A percentile compares a stretch with the other conserved stretches of the same genome.
These are phyloP conservation scores for Pyrrhoderma lamaoense DNA, from an alignment of 1,284 basidiomycete species.

Conservation along the genomic window DNA sequence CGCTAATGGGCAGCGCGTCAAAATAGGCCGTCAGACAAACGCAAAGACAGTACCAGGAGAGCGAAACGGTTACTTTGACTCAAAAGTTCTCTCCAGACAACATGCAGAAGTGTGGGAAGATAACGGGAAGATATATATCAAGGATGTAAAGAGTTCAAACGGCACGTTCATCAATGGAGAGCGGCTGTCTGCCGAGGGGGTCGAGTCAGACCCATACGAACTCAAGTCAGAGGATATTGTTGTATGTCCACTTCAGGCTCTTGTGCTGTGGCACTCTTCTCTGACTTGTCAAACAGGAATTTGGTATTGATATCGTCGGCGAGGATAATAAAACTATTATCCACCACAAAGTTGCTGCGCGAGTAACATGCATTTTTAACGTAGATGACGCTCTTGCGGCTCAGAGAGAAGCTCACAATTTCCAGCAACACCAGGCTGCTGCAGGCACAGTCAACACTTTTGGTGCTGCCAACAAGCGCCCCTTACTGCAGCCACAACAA, in stretches of 20 bases:
- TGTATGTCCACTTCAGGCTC: slow-evolving; percentile 35
- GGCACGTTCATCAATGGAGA: slow-evolving; percentile 98
- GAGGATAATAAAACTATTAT: slow-evolving; percentile 98
- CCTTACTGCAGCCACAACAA: slow-evolving; percentile 50
- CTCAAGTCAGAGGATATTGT: slow-evolving; percentile 93
- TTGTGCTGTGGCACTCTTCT: slow-evolving; percentile 1
- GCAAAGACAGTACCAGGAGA: slow-evolving; percentile 93
- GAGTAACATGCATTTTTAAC: slow-evolving; percentile 82
- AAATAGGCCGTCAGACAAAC: slow-evolving; percentile 98
- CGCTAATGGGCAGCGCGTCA: slow-evolving; percentile 63
- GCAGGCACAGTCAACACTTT: slow-evolving; percentile 21
- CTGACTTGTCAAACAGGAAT: slow-evolving; percentile 56
- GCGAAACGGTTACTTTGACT: slow-evolving; percentile 95
- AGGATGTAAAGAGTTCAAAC: slow-evolving; percentile 97
- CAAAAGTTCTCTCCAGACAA: slow-evolving; percentile 90
- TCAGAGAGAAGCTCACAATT: slow-evolving; percentile 38
- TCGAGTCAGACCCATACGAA: slow-evolving; percentile 91
- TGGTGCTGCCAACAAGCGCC: slow-evolving; percentile 40
- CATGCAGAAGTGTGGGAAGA: slow-evolving; percentile 99
- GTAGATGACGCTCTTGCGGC: slow-evolving; percentile 78
- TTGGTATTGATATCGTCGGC: slow-evolving; percentile 97
- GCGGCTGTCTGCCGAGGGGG: slow-evolving; percentile 81
- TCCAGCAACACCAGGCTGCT: slow-evolving; percentile 32
- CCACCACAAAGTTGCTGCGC: slow-evolving; percentile 96
- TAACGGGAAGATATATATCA: slow-evolving; percentile 90